Base-by-base conservation (phyloP, 2,329 filamentous ascomycete genomes). In the Exserohilum rostratum region DNA sequence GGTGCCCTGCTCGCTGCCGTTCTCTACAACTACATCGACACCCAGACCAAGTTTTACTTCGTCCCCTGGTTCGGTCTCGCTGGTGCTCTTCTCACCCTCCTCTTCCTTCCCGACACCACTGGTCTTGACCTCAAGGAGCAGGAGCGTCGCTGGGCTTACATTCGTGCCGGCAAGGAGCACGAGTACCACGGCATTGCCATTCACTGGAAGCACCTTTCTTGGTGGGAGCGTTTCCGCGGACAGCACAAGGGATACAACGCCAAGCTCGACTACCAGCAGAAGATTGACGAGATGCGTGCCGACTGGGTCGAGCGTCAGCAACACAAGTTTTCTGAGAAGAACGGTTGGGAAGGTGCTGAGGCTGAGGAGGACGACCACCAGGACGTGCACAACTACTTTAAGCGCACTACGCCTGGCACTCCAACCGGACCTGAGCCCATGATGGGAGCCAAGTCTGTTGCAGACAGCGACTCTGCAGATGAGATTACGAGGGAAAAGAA, bases 81-180 rank as follows among this genome's bases (percentile, higher is more conserved):
- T 13, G 93, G 93, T 65, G 90, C 95, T 79, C 65, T 97, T 25
- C 76, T 97, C 55, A 97, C 93, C 38, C 87, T 80, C 64, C 63
- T 96, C 67, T 98, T 91, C 83, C 87, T 98, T 29, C 93, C 93
- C n/a, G 93, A 98, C 74, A 98, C 93, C 67, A 97, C 93, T 9
- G 93, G 93, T 52, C 89, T 98, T 34, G 93, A 98, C 73, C 87
- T 98, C 60, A 96, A 96, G 83, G 93, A 98, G 78, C 93, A 97
- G 79, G 93, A 98, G 79, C 90, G 93, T 61, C 88, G 93, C 69
- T 98, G 93, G 93, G 79, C 83, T 52, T 97, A 89, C 78, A 91
- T 98, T 74, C 88, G 91, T 55, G 81, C 85, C 2, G 92, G 91
- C 58, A 86, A 87, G 56, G 88, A 87, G 64, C 59, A 86, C 27